Conservation (phyloP, 148 eudicot species). For the Fagopyrum esculentum region DNA sequence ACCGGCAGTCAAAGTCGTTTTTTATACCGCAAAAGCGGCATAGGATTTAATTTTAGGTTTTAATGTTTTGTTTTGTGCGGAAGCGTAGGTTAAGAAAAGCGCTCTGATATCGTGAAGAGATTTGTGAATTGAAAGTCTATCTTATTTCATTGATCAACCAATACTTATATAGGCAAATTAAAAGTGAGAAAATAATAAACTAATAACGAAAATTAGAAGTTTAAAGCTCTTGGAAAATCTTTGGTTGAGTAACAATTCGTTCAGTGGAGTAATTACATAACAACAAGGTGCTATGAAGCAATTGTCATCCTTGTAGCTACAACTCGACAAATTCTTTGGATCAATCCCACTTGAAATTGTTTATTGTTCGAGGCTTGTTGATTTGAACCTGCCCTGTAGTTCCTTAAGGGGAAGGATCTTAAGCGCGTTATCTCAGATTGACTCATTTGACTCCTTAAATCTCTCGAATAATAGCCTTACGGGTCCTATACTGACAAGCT, state of each 20-base stretch:
- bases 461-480: slow-evolving; percentile 60
- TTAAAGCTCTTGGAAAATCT: slow-evolving; percentile 51
- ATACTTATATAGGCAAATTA: slow-evolving; percentile 16
- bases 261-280: slow-evolving; percentile 61
- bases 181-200: no score
- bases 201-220: slow-evolving; percentile 36
- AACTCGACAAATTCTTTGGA: slow-evolving; percentile 49
- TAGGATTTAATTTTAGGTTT: no score
- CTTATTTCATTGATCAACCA: slow-evolving; percentile 54
- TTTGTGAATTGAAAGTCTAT: no score
- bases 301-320: slow-evolving; percentile 61
- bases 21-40: no score
- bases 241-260: slow-evolving; percentile 45
- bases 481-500: slow-evolving; percentile 51
- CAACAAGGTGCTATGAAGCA: slow-evolving; percentile 49
- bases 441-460: slow-evolving; percentile 72
- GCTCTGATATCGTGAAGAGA: no score
- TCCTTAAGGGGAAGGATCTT: slow-evolving; percentile 57
- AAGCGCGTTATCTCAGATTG: slow-evolving; percentile 34
- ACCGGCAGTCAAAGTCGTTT: no score
- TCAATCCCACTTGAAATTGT: slow-evolving; percentile 57
- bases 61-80: no score
- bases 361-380: slow-evolving; percentile 55
- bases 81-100: no score
- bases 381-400: slow-evolving; percentile 63